Conservation (phyloP, 495 filamentous ascomycete species). For the Aspergillus leporis region DNA sequence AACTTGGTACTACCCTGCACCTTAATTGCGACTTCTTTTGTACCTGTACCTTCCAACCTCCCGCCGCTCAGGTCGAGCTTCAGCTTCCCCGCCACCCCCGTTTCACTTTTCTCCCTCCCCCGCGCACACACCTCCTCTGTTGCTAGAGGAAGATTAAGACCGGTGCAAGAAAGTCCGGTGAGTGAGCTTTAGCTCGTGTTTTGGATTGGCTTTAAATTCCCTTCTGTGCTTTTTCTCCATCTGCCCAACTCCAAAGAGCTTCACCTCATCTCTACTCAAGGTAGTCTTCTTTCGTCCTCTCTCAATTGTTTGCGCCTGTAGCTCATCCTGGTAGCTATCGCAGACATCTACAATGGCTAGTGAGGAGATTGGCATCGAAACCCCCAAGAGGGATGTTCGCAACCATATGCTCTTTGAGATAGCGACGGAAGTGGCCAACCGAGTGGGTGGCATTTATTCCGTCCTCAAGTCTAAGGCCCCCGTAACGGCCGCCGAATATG, state of each 20-base stretch:
- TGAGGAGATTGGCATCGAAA: constrained; percentile 38
- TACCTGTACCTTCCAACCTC: constrained; percentile 1
- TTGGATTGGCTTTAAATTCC: not conserved
- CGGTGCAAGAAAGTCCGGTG: not conserved
- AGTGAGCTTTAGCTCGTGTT: constrained; percentile 3
- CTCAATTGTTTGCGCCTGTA: not conserved
- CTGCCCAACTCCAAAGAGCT: not conserved
- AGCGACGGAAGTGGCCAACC: constrained; percentile 94
- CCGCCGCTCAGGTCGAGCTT: not conserved
- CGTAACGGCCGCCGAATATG: constrained; percentile 97
- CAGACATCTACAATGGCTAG: constrained; percentile 23
- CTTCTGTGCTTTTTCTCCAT: not conserved
- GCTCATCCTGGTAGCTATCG: not conserved
- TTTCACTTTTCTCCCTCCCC: constrained; percentile 11
- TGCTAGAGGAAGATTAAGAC: not conserved
- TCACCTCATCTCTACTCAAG: not conserved
- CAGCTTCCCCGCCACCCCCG: constrained; percentile 19
- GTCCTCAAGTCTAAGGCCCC: constrained; percentile 98
- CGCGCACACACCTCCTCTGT: constrained; percentile 13
- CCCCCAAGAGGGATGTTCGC: constrained; percentile 63
- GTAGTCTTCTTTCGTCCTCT: not conserved
- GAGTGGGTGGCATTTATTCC: constrained; percentile 98
- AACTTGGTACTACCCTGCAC: constrained; percentile 1
- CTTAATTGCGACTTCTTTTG: not conserved
- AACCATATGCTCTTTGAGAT: constrained; percentile 91